Percentiles rank a stretch among this genome's conserved stretches.
Conservation (phyloP, 2,329 filamentous ascomycete species). For the Berkeleyomyces basicola region DNA sequence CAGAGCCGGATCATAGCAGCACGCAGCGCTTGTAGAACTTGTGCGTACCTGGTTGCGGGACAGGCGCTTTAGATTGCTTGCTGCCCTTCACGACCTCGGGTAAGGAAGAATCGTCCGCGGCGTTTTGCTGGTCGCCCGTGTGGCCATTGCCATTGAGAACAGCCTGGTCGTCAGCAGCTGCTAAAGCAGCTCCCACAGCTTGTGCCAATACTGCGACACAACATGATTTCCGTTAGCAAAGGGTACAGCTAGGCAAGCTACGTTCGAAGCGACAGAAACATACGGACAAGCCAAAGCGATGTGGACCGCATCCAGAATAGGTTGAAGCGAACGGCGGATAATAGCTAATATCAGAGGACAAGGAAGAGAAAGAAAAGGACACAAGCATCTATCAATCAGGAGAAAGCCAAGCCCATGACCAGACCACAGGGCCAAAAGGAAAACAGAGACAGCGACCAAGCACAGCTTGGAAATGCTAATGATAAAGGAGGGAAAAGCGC, state of each 20-base stretch:
- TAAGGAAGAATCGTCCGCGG: neutral
- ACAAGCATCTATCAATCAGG: neutral
- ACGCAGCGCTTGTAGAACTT: too few relatives aligned
- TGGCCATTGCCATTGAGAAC: constrained; percentile 1
- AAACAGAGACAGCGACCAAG: neutral
- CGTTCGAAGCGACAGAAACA: neutral
- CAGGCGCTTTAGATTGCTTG: neutral
- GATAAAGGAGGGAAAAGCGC: neutral
- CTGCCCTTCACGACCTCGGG: neutral
- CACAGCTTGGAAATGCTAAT: constrained; percentile 2
- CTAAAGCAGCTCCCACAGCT: neutral
- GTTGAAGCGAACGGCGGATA: neutral
- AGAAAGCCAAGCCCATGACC: neutral
- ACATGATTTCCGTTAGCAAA: neutral
- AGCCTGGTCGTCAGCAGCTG: neutral
- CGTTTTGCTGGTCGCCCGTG: neutral
- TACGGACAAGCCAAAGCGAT: constrained; percentile 6
- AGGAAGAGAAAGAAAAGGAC: neutral
- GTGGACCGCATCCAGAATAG: neutral
- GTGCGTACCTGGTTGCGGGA: neutral
- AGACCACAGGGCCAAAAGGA: neutral
- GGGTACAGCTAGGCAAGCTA: neutral
- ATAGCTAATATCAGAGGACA: neutral
- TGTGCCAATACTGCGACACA: neutral
- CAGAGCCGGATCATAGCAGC: neutral